Evolutionary conservation across 2,329 filamentous ascomycete genomes (phyloP).

Genomic region (Achaetomium macrosporum): DNA sequence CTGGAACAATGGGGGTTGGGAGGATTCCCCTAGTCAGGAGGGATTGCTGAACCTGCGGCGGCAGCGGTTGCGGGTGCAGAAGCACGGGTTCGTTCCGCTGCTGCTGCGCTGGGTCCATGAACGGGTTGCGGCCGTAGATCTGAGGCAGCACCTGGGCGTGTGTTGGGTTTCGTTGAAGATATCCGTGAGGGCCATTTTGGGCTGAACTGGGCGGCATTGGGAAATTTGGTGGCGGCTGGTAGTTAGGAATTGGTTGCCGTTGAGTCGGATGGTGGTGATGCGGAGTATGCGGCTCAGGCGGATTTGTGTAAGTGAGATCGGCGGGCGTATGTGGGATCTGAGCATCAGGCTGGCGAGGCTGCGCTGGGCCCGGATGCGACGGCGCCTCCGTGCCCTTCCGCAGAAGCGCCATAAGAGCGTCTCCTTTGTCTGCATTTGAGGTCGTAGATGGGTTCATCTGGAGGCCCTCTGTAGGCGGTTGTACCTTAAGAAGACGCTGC

Average conservation of each 20-base stretch:
- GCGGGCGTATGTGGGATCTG: constrained; percentile 45
- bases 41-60: constrained; percentile 50
- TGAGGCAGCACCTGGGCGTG: constrained; percentile 16
- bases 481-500: constrained; percentile 50
- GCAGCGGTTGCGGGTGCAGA: constrained; percentile 45
- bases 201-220: constrained; percentile 34
- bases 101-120: constrained; percentile 23
- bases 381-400: constrained; percentile 31
- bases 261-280: constrained; percentile 50
- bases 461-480: constrained; percentile 46
- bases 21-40: constrained; percentile 41
- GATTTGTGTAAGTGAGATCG: constrained; percentile 46
- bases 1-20: constrained; percentile 32
- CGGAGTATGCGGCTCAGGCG: constrained; percentile 50
- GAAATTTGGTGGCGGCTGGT: constrained; percentile 46
- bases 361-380: constrained; percentile 20
- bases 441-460: constrained; percentile 29
- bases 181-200: constrained; percentile 21
- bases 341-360: constrained; percentile 3
- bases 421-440: constrained; percentile 40
- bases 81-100: constrained; percentile 27
- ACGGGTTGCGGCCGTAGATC: constrained; percentile 19
- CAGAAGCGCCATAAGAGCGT: constrained; percentile 48
- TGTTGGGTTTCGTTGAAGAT: constrained; percentile 20
- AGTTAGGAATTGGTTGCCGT: constrained; percentile 39